phyloP scores from a whole-genome alignment of 1,284 basidiomycete genomes.

The Malassezia slooffiae region DNA sequence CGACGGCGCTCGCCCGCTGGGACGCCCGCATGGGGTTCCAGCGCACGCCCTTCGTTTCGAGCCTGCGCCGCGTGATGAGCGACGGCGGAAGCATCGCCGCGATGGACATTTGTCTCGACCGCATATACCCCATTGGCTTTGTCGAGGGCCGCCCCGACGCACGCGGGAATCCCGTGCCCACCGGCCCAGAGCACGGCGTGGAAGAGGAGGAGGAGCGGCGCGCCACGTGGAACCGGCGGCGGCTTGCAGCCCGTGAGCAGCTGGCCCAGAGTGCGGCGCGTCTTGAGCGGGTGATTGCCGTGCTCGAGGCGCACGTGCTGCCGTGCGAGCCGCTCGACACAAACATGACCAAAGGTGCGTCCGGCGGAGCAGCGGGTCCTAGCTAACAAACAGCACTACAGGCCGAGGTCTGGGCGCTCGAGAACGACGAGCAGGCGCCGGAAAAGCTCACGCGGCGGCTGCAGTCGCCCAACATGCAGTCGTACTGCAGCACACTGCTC shows the following conservation, averaged over 20 bases:
- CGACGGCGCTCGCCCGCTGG: constrained; percentile 74
- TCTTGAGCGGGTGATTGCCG: constrained; percentile 5
- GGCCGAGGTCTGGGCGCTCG: too few species aligned
- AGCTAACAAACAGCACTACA: too few species aligned
- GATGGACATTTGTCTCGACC: constrained; percentile 65
- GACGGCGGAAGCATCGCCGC: constrained; percentile 70
- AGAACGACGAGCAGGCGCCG: too few species aligned
- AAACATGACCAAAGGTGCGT: too few species aligned
- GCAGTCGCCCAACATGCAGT: not conserved
- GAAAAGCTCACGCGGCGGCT: not conserved
- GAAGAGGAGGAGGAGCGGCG: constrained; percentile 54
- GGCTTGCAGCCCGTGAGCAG: constrained; percentile 11
- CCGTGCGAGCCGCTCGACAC: constrained; percentile 4
- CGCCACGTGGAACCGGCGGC: constrained; percentile 56
- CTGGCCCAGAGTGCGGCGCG: constrained; percentile 15
- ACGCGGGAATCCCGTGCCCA: constrained; percentile 2
- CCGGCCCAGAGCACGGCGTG: constrained; percentile 46
- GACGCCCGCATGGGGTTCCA: constrained; percentile 72
- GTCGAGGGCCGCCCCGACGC: constrained; percentile 33
- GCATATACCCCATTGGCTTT: constrained; percentile 51
- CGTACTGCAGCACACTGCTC: not conserved
- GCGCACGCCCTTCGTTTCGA: constrained; percentile 57
- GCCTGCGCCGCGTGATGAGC: constrained; percentile 63
- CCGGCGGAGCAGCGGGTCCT: too few species aligned
- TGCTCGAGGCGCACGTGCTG: constrained; percentile 19